These are phyloP conservation scores for Planoprotostelium fungivorum DNA, from an alignment of 78 protist genomes.

Conservation along the genomic window DNA sequence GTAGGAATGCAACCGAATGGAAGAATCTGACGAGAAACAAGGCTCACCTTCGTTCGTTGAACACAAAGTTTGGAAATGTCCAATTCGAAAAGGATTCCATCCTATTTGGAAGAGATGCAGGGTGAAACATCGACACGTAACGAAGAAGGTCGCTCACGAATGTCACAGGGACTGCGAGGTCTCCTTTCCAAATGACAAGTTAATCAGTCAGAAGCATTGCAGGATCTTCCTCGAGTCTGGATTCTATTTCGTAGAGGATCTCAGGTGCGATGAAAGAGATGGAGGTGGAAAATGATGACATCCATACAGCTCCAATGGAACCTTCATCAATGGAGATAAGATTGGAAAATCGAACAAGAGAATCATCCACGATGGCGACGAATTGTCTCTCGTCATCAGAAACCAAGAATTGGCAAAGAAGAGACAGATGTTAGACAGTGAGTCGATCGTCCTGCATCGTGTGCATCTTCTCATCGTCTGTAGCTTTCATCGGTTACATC, in stretches of 20 bases:
- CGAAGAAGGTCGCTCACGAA: neutral
- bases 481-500: neutral
- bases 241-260: neutral
- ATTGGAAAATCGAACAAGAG: neutral
- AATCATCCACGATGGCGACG: neutral
- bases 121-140: neutral
- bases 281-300: neutral
- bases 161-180: neutral
- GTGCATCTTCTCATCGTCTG: neutral
- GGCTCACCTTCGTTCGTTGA: neutral
- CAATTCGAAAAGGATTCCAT: neutral
- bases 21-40: neutral
- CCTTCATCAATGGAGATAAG: neutral
- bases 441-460: too few relatives aligned
- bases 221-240: neutral
- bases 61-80: neutral
- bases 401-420: neutral
- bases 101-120: neutral
- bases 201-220: neutral
- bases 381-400: neutral
- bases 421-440: neutral
- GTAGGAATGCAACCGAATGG: too few relatives aligned
- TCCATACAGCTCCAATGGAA: neutral
- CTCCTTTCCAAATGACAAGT: neutral
- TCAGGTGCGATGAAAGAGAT: neutral